A percentile compares a stretch with the other conserved stretches of the same genome.
These are phyloP conservation scores for Ambrosia artemisiifolia DNA, from an alignment of 129 eudicot genomes.

Conservation along the genomic window DNA sequence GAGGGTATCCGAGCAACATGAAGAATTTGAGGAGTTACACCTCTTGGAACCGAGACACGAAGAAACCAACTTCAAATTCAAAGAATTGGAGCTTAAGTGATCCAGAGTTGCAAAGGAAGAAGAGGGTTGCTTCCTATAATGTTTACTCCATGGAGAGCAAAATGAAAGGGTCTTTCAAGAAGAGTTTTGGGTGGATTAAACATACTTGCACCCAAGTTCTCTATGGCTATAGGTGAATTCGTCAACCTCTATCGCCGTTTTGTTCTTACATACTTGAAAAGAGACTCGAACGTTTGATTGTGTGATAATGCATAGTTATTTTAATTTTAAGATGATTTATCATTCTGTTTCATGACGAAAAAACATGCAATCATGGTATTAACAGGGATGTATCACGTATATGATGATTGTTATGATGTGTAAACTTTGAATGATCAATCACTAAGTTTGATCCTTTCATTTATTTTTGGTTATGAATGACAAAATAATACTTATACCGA, in stretches of 20 bases:
- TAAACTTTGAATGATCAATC: neutral
- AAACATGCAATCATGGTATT: neutral
- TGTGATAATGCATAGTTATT: neutral
- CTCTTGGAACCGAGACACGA: constrained; percentile 6
- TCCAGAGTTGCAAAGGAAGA: constrained; percentile 76
- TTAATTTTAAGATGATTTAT: neutral
- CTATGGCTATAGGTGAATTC: constrained; percentile 46
- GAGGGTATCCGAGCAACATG: constrained; percentile 46
- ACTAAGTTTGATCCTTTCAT: no score
- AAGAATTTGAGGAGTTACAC: constrained; percentile 53
- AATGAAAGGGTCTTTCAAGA: constrained; percentile 78
- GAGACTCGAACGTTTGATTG: neutral
- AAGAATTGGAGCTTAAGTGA: constrained; percentile 56
- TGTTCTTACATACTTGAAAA: neutral
- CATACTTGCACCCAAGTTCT: constrained; percentile 45
- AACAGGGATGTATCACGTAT: neutral
- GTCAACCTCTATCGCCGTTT: neutral
- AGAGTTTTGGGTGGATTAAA: constrained; percentile 84
- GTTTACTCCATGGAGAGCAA: constrained; percentile 66
- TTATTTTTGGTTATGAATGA: neutral
- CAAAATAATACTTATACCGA: no score
- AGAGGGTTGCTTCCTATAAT: constrained; percentile 69
- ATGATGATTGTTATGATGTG: neutral
- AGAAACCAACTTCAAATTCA: neutral
- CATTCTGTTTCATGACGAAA: neutral